Percentiles rank a stretch among this genome's conserved stretches.
Conservation (phyloP, 208 protist species). For the Acanthamoeba healyi region DNA sequence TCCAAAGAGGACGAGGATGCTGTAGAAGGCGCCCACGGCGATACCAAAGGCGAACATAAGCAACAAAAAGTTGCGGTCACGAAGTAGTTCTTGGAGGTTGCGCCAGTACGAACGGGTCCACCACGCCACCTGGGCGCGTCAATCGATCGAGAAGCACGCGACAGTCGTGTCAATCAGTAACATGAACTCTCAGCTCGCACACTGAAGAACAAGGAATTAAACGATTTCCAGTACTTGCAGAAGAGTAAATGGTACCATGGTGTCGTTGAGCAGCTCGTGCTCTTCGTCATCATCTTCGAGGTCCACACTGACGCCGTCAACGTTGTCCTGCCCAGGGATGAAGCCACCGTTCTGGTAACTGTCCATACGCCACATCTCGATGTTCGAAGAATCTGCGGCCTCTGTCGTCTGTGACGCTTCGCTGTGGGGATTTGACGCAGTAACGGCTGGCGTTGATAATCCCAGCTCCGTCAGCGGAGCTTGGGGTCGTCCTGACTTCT, state of each 20-base stretch:
- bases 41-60: conserved; percentile 29
- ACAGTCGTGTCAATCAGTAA: too few species aligned
- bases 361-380: conserved; percentile 43
- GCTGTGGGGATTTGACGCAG: too few species aligned
- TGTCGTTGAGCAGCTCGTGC: neutral
- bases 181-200: too few species aligned
- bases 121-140: conserved; percentile 37
- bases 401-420: too few species aligned
- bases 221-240: too few species aligned
- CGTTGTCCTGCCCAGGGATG: neutral
- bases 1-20: conserved; percentile 13
- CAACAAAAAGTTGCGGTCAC: conserved; percentile 16
- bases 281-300: too few species aligned
- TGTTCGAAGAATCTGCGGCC: too few species aligned
- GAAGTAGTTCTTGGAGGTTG: neutral
- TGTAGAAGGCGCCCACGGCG: conserved; percentile 10
- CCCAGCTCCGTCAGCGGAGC: neutral
- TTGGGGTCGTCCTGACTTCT: too few species aligned
- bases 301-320: neutral
- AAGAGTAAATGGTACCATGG: neutral
- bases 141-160: too few species aligned
- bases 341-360: conserved; percentile 24
- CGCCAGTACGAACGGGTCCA: conserved; percentile 37
- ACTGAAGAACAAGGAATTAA: neutral
- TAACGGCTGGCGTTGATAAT: neutral